Conservation (phyloP, 768 basidiomycete genomes). For the Tricholoma hemisulphureum region DNA sequence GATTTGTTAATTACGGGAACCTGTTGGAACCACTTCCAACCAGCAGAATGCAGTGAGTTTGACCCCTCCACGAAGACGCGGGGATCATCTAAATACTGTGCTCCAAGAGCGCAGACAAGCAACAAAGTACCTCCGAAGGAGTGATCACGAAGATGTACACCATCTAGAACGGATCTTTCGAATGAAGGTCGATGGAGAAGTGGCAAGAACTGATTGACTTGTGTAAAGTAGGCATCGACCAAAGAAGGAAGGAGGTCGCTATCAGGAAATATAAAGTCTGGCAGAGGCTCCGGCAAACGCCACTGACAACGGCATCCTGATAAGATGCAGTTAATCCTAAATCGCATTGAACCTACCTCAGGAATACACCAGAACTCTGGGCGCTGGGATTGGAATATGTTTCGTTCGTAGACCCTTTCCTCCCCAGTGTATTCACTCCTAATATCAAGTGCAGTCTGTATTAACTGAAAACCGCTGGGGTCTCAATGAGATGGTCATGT, state of each 20-base stretch:
- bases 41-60: conserved; percentile 45
- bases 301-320: neutral
- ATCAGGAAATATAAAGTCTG: conserved; percentile 47
- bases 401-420: conserved; percentile 17
- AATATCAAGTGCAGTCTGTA: conserved; percentile 56
- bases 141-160: conserved; percentile 49
- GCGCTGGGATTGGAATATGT: conserved; percentile 32
- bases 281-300: conserved; percentile 7
- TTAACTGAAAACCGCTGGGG: conserved; percentile 46
- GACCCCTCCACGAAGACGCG: conserved; percentile 50
- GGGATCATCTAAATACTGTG: conserved; percentile 59
- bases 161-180: conserved; percentile 45
- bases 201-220: conserved; percentile 55
- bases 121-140: conserved; percentile 53
- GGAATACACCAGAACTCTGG: conserved; percentile 48
- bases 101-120: conserved; percentile 65
- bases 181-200: conserved; percentile 76
- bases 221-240: conserved; percentile 63
- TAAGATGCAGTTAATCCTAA: neutral
- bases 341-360: neutral
- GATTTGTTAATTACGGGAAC: conserved; percentile 61
- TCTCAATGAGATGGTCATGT: neutral
- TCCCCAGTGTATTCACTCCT: conserved; percentile 52
- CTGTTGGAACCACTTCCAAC: conserved; percentile 68
- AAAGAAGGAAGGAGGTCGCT: conserved; percentile 52